Conservation (phyloP, 2,329 filamentous ascomycete genomes). For the Aspergillus tanneri region DNA sequence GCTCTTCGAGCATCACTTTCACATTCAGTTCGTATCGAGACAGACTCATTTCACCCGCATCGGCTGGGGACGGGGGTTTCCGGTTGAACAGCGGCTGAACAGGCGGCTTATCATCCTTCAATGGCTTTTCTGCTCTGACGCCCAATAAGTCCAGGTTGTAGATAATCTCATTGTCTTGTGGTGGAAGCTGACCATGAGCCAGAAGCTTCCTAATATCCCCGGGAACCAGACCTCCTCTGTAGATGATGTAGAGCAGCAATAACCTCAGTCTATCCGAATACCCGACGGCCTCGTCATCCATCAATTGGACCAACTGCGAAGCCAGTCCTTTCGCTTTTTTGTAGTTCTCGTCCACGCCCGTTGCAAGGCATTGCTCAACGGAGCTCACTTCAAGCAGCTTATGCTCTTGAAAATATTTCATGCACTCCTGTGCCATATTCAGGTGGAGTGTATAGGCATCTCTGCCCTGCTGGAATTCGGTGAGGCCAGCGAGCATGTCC, state of each 20-base stretch:
- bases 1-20: conserved; percentile 77
- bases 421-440: conserved; percentile 95
- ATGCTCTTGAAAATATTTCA: conserved; percentile 83
- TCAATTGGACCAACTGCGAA: conserved; percentile 78
- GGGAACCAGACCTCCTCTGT: conserved; percentile 76
- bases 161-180: conserved; percentile 69
- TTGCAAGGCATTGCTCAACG: conserved; percentile 86
- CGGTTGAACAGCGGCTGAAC: conserved; percentile 68
- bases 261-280: conserved; percentile 77
- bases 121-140: conserved; percentile 65
- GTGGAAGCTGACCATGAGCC: conserved; percentile 75
- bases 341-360: conserved; percentile 88
- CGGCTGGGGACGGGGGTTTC: conserved; percentile 56
- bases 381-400: conserved; percentile 85
- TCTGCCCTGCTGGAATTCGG: conserved; percentile 94
- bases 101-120: conserved; percentile 74
- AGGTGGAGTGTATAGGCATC: conserved; percentile 92
- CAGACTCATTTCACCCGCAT: conserved; percentile 76
- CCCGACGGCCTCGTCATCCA: conserved; percentile 77
- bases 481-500: conserved; percentile 92
- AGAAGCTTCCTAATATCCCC: conserved; percentile 84
- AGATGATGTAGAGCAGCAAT: conserved; percentile 81
- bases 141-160: conserved; percentile 77
- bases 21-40: conserved; percentile 81
- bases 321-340: conserved; percentile 87